phyloP scores from a whole-genome alignment of 441 rosid species.

The Raphanus hybrid region DNA sequence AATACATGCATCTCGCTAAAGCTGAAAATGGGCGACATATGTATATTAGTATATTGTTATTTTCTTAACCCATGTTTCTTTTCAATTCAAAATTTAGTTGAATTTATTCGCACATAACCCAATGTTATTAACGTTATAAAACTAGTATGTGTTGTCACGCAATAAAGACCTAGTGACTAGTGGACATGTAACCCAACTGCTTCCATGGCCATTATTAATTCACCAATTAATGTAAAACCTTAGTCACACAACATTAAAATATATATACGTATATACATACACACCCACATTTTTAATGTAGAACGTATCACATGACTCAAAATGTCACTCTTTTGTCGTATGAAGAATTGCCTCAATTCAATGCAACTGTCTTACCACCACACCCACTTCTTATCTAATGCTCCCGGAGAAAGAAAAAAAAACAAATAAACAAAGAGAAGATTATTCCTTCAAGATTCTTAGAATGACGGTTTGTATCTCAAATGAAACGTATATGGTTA shows the following conservation, averaged over 20 bases:
- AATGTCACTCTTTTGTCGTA: slow-evolving; percentile 18
- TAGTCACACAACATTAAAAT: slow-evolving; percentile 31
- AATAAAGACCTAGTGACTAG: slow-evolving; percentile 42
- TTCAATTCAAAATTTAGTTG: slow-evolving; percentile 11
- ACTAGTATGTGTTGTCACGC: slow-evolving; percentile 27
- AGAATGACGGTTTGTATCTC: slow-evolving; percentile 1
- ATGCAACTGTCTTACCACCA: slow-evolving; percentile 52
- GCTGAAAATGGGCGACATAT: background rate
- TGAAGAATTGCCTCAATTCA: slow-evolving; percentile 40
- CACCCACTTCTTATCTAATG: slow-evolving; percentile 40
- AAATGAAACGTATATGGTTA: no score
- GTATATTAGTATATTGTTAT: no score
- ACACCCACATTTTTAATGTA: background rate
- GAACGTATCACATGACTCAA: slow-evolving; percentile 29
- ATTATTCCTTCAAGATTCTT: slow-evolving; percentile 20
- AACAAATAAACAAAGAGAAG: slow-evolving; percentile 13
- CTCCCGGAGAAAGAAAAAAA: background rate
- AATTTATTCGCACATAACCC: slow-evolving; percentile 26
- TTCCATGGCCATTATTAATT: slow-evolving; percentile 44
- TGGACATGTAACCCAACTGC: slow-evolving; percentile 46
- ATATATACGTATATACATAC: slow-evolving; percentile 5
- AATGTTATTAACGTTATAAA: slow-evolving; percentile 28
- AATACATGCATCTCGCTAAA: slow-evolving; percentile 6
- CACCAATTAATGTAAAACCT: slow-evolving; percentile 47
- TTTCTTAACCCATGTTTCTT: background rate